Base-by-base conservation (phyloP, 345 rosid species). In the Pistacia integerrima region DNA sequence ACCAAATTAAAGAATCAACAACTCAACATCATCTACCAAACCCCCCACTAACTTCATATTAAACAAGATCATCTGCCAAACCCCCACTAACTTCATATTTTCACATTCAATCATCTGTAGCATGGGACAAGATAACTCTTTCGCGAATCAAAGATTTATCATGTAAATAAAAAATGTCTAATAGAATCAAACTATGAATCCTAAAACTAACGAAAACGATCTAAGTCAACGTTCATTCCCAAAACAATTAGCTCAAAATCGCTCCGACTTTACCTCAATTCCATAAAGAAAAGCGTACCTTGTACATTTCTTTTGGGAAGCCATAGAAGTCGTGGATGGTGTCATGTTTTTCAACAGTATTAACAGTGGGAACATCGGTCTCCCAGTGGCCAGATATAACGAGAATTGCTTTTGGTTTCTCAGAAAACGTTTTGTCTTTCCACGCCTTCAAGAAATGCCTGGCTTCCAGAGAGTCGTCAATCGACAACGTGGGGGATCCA, bases 301-400 rank as follows among this genome's bases (percentile, higher is more conserved):
- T 70, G 84, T 91, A 91, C 98, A 92, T 90, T 48, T 76, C 62
- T 35, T 86, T 77, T n/a, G 99, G 99, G 87, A 93, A 93, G 69
- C 76, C 78, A 74, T 84, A 87, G 87, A 95, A 95, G 77, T 93
- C 99, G 49, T 95, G 78, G 86, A 95, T 92, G 67, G 96, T 90
- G 0, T 88, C 87, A 78, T 92, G 82, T 74, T 79, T 79, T 0
- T 59, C 71, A 74, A 92, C 91, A 68, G 83, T 82, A 78, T 90
- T 95, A 76, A 95, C 89, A 14, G 92, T 14, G 48, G 97, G 98
- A 11, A 17, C 64, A 16, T 81, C 66, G 49, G 98, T 92, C 78
- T 93, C 97, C 99, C 99, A 93, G 77, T 96, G 98, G 25, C 90
- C 97, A 20, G 98, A 96, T 72, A 96, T 82, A 48, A 92, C 61